Percentiles rank a stretch among this genome's conserved stretches.
These are phyloP conservation scores for Penicillium herquei DNA, from an alignment of 495 filamentous ascomycete genomes.

Conservation along the genomic window DNA sequence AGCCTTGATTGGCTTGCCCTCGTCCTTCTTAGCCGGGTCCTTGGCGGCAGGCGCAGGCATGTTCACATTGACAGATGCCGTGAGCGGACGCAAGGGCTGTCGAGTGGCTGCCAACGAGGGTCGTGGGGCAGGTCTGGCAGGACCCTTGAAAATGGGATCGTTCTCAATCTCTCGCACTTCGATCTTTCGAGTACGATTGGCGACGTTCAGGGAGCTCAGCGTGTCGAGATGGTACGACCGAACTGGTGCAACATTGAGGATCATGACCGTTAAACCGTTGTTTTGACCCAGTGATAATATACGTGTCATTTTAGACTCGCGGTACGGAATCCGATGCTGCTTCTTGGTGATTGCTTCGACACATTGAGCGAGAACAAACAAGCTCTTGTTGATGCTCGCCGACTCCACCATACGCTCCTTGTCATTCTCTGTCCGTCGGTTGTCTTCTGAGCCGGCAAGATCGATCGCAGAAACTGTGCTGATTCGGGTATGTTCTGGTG, in stretches of 20 bases:
- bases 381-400: conserved; percentile 96
- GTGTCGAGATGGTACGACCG: conserved; percentile 92
- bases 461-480: conserved; percentile 94
- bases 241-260: conserved; percentile 85
- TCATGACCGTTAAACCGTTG: conserved; percentile 94
- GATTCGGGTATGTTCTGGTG: conserved; percentile 65
- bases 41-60: conserved; percentile 46
- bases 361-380: conserved; percentile 93
- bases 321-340: conserved; percentile 80
- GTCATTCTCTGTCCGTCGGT: conserved; percentile 89
- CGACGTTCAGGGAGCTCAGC: conserved; percentile 89
- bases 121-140: conserved; percentile 48
- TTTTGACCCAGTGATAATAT: conserved; percentile 93
- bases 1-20: conserved; percentile 71
- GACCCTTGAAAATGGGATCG: conserved; percentile 78
- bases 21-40: conserved; percentile 50
- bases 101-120: conserved; percentile 52
- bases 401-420: conserved; percentile 92
- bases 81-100: conserved; percentile 75
- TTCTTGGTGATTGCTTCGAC: conserved; percentile 89
- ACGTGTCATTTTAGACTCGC: conserved; percentile 96
- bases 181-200: conserved; percentile 94
- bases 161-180: conserved; percentile 94
- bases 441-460: conserved; percentile 94
- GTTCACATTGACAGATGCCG: conserved; percentile 58